Evolutionary conservation across 2,329 filamentous ascomycete genomes (phyloP).

Genomic region (Phoma sp.): DNA sequence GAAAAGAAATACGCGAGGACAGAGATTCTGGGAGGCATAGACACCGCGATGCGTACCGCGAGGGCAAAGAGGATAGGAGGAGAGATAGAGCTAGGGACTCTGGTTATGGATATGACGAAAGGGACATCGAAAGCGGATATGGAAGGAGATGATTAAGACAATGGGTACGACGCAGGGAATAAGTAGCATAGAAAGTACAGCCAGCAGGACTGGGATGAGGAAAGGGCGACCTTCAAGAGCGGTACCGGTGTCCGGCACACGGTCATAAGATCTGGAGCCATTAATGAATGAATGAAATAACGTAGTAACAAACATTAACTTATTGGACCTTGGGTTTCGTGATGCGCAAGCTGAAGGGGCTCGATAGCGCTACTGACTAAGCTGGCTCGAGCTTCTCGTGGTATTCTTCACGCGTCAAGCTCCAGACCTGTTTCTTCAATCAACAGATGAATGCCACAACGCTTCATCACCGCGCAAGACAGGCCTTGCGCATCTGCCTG

Average conservation of each 20-base stretch:
- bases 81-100: slow-evolving; percentile 15
- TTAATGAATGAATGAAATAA: not conserved
- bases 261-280: not conserved
- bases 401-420: slow-evolving; percentile 4
- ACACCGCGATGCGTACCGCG: slow-evolving; percentile 44
- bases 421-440: not conserved
- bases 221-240: slow-evolving; percentile 59
- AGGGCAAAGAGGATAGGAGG: slow-evolving; percentile 24
- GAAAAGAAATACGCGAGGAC: slow-evolving; percentile 25
- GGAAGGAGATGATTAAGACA: not conserved
- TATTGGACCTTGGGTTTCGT: too few species aligned
- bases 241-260: slow-evolving; percentile 63
- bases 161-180: slow-evolving; percentile 1
- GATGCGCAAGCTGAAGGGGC: not conserved
- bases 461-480: slow-evolving; percentile 1
- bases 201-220: slow-evolving; percentile 46
- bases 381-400: slow-evolving; percentile 10
- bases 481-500: not conserved
- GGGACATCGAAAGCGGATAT: slow-evolving; percentile 6
- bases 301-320: not conserved
- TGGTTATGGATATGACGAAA: slow-evolving; percentile 52
- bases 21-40: slow-evolving; percentile 40
- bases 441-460: not conserved
- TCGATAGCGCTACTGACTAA: slow-evolving; percentile 6
- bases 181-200: slow-evolving; percentile 39